Conservation (phyloP, 169 alveolate species). For the Plasmodium billcollinsi region DNA sequence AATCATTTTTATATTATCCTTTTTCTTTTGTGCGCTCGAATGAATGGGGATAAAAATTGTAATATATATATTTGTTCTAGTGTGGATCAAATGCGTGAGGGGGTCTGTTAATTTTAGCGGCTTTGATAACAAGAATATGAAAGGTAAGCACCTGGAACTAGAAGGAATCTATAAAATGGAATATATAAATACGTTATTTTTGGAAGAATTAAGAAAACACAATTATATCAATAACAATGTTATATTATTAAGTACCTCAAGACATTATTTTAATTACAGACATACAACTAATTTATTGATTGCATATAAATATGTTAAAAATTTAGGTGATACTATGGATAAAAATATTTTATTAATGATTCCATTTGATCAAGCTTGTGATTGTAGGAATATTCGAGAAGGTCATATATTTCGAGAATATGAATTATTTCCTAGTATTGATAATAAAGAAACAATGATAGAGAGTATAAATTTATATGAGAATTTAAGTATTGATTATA, state of each 20-base stretch:
- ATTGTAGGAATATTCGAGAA: slow-evolving; percentile 64
- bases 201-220: slow-evolving; percentile 53
- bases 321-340: slow-evolving; percentile 46
- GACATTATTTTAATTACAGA: slow-evolving; percentile 84
- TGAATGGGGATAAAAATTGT: slow-evolving; percentile 17
- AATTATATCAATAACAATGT: slow-evolving; percentile 80
- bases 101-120: slow-evolving; percentile 51
- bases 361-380: slow-evolving; percentile 74
- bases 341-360: slow-evolving; percentile 58
- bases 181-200: slow-evolving; percentile 20
- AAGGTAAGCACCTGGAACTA: slow-evolving; percentile 45
- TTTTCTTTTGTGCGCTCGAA: not conserved
- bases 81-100: slow-evolving; percentile 3
- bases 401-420: slow-evolving; percentile 48
- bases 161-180: slow-evolving; percentile 18
- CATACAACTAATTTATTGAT: slow-evolving; percentile 80
- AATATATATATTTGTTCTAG: not conserved
- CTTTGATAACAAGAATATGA: slow-evolving; percentile 56
- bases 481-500: slow-evolving; percentile 51
- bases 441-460: slow-evolving; percentile 2
- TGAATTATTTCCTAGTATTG: slow-evolving; percentile 22
- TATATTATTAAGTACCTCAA: slow-evolving; percentile 81
- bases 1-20: not conserved
- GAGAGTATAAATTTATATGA: slow-evolving; percentile 37
- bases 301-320: slow-evolving; percentile 65